Percentiles rank a stretch among this genome's conserved stretches.
Evolutionary conservation across 2,329 filamentous ascomycete genomes (phyloP).

Genomic region (Aspergillus awamori): DNA sequence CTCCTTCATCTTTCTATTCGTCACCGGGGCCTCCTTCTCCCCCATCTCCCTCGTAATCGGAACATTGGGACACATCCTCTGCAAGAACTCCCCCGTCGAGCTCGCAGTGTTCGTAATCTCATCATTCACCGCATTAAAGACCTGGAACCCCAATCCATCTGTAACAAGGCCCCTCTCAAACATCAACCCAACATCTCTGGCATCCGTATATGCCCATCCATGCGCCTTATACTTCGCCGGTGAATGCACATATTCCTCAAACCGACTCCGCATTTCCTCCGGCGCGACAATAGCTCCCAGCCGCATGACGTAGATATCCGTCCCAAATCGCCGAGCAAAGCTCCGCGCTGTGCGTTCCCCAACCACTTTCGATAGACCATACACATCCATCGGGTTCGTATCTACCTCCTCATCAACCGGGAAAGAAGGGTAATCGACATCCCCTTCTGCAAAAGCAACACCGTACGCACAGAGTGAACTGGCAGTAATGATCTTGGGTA

Average conservation of each 20-base stretch:
- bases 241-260: slow-evolving; percentile 54
- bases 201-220: slow-evolving; percentile 67
- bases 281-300: slow-evolving; percentile 66
- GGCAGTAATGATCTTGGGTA: slow-evolving; percentile 65
- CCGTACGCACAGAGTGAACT: slow-evolving; percentile 64
- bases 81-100: slow-evolving; percentile 57
- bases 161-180: slow-evolving; percentile 59
- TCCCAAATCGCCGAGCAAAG: slow-evolving; percentile 58
- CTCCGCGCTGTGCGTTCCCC: slow-evolving; percentile 60
- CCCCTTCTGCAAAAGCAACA: slow-evolving; percentile 63
- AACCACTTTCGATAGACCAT: slow-evolving; percentile 63
- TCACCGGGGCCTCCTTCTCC: slow-evolving; percentile 62
- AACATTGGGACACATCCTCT: slow-evolving; percentile 53
- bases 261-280: slow-evolving; percentile 57
- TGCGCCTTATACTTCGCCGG: slow-evolving; percentile 58
- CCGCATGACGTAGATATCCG: slow-evolving; percentile 63
- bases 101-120: slow-evolving; percentile 57
- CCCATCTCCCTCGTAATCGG: slow-evolving; percentile 60
- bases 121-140: slow-evolving; percentile 68
- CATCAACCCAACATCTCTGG: slow-evolving; percentile 62
- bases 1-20: slow-evolving; percentile 62
- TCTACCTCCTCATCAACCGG: slow-evolving; percentile 63
- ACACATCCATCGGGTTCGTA: slow-evolving; percentile 63
- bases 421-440: slow-evolving; percentile 59
- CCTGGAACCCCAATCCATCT: slow-evolving; percentile 61